phyloP scores from a whole-genome alignment of 805 yeast species.

The Saturnispora zaruensis region DNA sequence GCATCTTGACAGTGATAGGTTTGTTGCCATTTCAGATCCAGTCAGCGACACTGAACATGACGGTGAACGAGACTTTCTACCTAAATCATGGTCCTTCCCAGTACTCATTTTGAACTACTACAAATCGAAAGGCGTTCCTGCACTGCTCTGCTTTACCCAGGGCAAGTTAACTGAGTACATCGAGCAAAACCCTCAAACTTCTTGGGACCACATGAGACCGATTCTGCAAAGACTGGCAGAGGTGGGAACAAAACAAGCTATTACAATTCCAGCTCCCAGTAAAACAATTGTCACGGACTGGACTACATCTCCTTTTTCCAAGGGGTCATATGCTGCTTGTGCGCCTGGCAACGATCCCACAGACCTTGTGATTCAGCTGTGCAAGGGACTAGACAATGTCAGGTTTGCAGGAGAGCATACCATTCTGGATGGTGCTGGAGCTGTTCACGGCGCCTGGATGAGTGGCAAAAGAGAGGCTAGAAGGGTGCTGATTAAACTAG shows the following conservation, averaged over 20 bases:
- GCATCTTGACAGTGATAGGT: slow-evolving; percentile 38
- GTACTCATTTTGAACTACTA: slow-evolving; percentile 51
- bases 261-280: slow-evolving; percentile 22
- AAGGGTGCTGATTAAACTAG: slow-evolving; percentile 17
- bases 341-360: slow-evolving; percentile 62
- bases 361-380: slow-evolving; percentile 51
- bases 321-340: slow-evolving; percentile 79
- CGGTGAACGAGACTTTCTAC: slow-evolving; percentile 14
- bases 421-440: slow-evolving; percentile 77
- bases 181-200: slow-evolving; percentile 40
- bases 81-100: slow-evolving; percentile 51
- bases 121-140: slow-evolving; percentile 39
- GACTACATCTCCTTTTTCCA: slow-evolving; percentile 69
- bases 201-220: slow-evolving; percentile 55
- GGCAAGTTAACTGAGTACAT: slow-evolving; percentile 61
- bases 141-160: slow-evolving; percentile 60
- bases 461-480: slow-evolving; percentile 41
- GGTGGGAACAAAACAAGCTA: slow-evolving; percentile 16
- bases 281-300: slow-evolving; percentile 53
- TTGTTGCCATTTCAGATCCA: slow-evolving; percentile 25
- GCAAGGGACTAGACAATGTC: slow-evolving; percentile 48
- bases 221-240: slow-evolving; percentile 27
- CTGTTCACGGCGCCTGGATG: slow-evolving; percentile 84
- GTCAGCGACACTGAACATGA: not conserved
- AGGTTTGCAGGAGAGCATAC: slow-evolving; percentile 94